Conservation (phyloP, 208 protist genomes). For the Trypanosomatidae sp. region DNA sequence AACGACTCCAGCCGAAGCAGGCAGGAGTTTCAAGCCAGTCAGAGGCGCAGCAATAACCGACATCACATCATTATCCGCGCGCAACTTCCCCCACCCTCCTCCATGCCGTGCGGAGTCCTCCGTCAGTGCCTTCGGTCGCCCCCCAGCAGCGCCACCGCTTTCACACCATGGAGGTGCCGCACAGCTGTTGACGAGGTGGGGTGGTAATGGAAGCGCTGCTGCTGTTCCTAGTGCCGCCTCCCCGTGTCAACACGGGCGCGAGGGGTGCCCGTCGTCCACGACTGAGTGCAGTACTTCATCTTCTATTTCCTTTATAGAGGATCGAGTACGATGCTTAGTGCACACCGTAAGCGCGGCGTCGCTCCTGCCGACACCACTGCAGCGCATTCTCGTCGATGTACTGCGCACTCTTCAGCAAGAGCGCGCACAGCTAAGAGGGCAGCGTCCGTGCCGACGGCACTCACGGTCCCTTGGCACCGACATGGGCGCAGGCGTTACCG, state of each 20-base stretch:
- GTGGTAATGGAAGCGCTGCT: background rate
- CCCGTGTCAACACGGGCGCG: background rate
- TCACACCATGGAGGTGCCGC: background rate
- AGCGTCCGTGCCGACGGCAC: conserved; percentile 20
- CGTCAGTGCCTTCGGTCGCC: background rate
- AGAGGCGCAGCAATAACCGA: background rate
- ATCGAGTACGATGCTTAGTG: conserved; percentile 8
- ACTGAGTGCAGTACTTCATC: background rate
- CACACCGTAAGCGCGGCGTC: conserved; percentile 1
- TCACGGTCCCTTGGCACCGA: conserved; percentile 2
- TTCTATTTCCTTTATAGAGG: conserved; percentile 10
- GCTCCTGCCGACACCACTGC: conserved; percentile 8
- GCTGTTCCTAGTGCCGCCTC: background rate
- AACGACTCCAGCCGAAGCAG: background rate
- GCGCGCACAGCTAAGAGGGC: conserved; percentile 18
- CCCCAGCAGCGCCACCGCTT: background rate
- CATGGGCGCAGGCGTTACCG: conserved; percentile 9
- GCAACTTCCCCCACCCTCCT: background rate
- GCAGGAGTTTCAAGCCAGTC: background rate
- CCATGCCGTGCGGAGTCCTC: background rate
- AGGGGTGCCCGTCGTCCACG: background rate
- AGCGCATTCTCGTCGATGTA: conserved; percentile 11
- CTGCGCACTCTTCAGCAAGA: conserved; percentile 25
- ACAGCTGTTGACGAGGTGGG: background rate
- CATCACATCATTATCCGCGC: background rate